Evolutionary conservation across 2,329 filamentous ascomycete genomes (phyloP), one percentile per base, ranked within the genome.

Genomic region (Pyrenochaeta sp.): DNA sequence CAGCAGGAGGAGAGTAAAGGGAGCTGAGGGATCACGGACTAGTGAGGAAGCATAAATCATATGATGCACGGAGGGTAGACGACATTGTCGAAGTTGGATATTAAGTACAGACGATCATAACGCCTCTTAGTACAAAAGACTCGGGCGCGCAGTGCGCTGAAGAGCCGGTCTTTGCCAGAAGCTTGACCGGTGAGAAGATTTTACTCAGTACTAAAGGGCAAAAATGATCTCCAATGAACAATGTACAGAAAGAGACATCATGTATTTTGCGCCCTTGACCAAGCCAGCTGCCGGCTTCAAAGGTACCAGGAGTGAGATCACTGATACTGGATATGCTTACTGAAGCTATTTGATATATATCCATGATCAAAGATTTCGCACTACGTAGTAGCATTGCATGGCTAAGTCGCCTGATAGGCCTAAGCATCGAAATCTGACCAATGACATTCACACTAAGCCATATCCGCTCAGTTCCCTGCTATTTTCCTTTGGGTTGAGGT

Each of bases 1-100:
- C 69, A 65, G 36, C 73, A 76, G 59, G 72, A 73, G 50, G 54
- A 63, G 40, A 62, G 61, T 28, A 63, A 68, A 43, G 67, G 64
- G 19, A 68, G 62, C 13, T 69, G 56, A 72, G 51, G 25, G 8
- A 28, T n/a, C 32, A 19, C n/a, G 15, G 42, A 28, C 3, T 28
- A 44, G 24, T 15, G 15, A 5, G 36, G 36, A 39, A 12, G 36
- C 36, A 39, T 13, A 19, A 39, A 4, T n/a, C 4, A 39, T 13
- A 39, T 3, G 13, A 39, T 39, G 36, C 15, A 12, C 5, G 12
- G 34, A 36, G 34, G 12, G 34, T 9, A 12, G 34, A 36, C 6
- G 34, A 36, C 8, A 13, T 15, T 30, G 28, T 9, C 28, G 9
- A 30, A 5, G 5, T 36, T 36, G 13, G 34, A 12, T 10, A 36